Evolutionary conservation across 2,329 filamentous ascomycete genomes (phyloP), one percentile per base, ranked within the genome.

Genomic region (Lasiodiplodia sp.): DNA sequence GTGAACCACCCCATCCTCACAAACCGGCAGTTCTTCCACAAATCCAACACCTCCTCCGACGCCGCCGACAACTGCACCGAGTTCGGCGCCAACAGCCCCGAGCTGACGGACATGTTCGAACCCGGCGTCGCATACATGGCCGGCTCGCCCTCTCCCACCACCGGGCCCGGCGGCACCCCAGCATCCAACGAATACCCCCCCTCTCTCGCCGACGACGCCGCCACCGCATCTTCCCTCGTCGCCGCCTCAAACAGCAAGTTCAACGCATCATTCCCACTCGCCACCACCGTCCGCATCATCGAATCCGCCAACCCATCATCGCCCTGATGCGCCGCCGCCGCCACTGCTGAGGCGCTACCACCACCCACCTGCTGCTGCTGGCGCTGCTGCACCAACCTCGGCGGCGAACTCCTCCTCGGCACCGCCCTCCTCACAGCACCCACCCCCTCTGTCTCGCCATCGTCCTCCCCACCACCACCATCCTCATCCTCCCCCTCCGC

Each of bases 1-100:
- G 84, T 84, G 67, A 87, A 84, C 85, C 84, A 87, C 0, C 85
- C 85, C 83, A 86, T 86, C 68, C 82, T 83, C 21, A 86, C 84
- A 71, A 86, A 87, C 0, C 85, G 81, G 71, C 83, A 85, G 3
- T 79, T 75, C 18, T 83, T 82, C 84, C 84, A 86, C 21, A 82
- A 73, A 63, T 79, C 77, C 40, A 85, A 75, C 11, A 81, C 81
- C 4, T 81, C 78, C 11, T 73, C 73, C 1, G 75, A 71, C 53
- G 57, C 49, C 40, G 51, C 56, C 34, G 69, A 70, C 57, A 67
- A 65, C 44, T 49, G 71, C 69, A 37, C 69, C 57, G 52, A 69
- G 60, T 38, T 71, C 69, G 47, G 69, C 66, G 18, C 53, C 58
- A 67, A 70, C 74, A 69, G 62, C 68, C 55, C 62, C 72, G 55